These are phyloP conservation scores for Hypoxylon sp. DNA, from an alignment of 2,329 filamentous ascomycete species.

Conservation along the genomic window DNA sequence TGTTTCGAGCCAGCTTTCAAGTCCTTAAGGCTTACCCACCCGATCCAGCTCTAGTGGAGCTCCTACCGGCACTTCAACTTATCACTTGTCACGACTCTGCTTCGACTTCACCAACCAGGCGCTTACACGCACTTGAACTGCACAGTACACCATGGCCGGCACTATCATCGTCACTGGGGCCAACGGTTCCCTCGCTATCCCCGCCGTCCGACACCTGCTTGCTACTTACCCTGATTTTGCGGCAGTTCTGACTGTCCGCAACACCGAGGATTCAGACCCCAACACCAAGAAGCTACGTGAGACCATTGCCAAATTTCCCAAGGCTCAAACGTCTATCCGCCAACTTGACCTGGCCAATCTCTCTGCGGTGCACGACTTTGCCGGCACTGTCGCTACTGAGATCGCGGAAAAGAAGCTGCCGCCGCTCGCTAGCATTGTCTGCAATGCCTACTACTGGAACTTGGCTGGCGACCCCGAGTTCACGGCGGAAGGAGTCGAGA, in stretches of 20 bases:
- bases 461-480: constrained; percentile 44
- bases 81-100: no score
- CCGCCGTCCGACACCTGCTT: constrained; percentile 35
- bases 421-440: constrained; percentile 48
- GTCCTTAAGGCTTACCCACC: constrained; percentile 2
- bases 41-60: constrained; percentile 16
- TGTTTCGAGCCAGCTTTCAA: not conserved
- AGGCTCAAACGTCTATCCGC: constrained; percentile 48
- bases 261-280: constrained; percentile 41
- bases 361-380: constrained; percentile 47
- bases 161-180: constrained; percentile 50
- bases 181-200: constrained; percentile 48
- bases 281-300: constrained; percentile 44
- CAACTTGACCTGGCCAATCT: constrained; percentile 49
- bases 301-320: constrained; percentile 43
- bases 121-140: constrained; percentile 4
- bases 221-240: constrained; percentile 34
- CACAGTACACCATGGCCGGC: constrained; percentile 40
- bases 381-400: constrained; percentile 39
- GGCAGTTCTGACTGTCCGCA: constrained; percentile 46
- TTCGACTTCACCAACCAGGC: constrained; percentile 2
- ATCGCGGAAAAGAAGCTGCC: constrained; percentile 44
- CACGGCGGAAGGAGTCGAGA: constrained; percentile 50
- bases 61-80: constrained; percentile 1
- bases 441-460: constrained; percentile 53